Percentiles rank a stretch among this genome's conserved stretches.
Conservation (phyloP, 805 yeast species). For the Vanderwaltozyma verrucispora region DNA sequence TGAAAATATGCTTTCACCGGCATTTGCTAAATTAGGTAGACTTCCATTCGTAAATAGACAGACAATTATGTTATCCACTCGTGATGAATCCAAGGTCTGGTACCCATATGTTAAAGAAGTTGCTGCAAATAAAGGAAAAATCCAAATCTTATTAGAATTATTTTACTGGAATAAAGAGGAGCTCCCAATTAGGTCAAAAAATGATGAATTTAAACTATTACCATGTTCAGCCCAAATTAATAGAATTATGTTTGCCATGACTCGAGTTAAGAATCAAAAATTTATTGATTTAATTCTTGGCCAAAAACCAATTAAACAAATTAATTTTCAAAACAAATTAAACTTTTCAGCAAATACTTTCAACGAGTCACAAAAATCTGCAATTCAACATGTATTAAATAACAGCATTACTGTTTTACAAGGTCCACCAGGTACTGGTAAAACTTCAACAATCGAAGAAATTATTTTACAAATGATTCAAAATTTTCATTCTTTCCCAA, state of each 20-base stretch:
- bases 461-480: slow-evolving; percentile 45
- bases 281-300: slow-evolving; percentile 47
- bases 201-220: slow-evolving; percentile 33
- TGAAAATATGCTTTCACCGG: slow-evolving; percentile 40
- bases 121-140: slow-evolving; percentile 22
- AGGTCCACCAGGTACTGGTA: slow-evolving; percentile 82
- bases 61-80: slow-evolving; percentile 41
- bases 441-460: slow-evolving; percentile 63
- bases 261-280: slow-evolving; percentile 40
- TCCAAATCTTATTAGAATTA: slow-evolving; percentile 37
- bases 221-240: slow-evolving; percentile 57
- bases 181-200: slow-evolving; percentile 34
- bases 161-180: slow-evolving; percentile 48
- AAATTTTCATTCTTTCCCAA: slow-evolving; percentile 48
- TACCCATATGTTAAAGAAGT: slow-evolving; percentile 44
- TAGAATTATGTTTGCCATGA: slow-evolving; percentile 58
- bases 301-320: slow-evolving; percentile 42
- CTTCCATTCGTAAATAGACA: slow-evolving; percentile 52
- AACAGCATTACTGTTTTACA: slow-evolving; percentile 49
- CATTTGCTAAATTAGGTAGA: slow-evolving; percentile 42
- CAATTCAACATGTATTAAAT: slow-evolving; percentile 41
- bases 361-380: slow-evolving; percentile 49
- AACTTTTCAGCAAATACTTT: slow-evolving; percentile 39
- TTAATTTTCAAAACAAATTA: slow-evolving; percentile 45
- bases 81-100: slow-evolving; percentile 47